A percentile compares a stretch with the other conserved stretches of the same genome.
Evolutionary conservation across 2,329 filamentous ascomycete genomes (phyloP).

Genomic region (Talaromyces marneffei): DNA sequence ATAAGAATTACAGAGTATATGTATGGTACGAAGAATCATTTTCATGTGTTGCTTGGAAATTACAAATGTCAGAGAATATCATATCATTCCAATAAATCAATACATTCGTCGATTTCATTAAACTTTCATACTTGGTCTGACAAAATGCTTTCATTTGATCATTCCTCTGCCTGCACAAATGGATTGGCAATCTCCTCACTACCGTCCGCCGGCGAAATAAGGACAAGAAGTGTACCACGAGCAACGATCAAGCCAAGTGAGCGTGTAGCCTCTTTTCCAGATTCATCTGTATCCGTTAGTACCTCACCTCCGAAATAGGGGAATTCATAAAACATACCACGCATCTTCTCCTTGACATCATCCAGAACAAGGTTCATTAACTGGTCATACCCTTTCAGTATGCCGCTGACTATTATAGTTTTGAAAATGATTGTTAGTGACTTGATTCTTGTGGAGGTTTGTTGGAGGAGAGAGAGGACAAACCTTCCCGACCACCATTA

Average conservation of each 20-base stretch:
- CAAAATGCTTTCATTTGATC: neutral
- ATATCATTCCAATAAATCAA: constrained; percentile 4
- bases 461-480: constrained; percentile 21
- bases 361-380: constrained; percentile 97
- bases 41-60: neutral
- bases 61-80: constrained; percentile 4
- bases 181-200: constrained; percentile 96
- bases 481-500: constrained; percentile 87
- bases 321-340: constrained; percentile 55
- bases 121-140: neutral
- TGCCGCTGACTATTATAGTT: constrained; percentile 80
- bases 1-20: constrained; percentile 8
- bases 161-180: constrained; percentile 70
- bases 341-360: constrained; percentile 82
- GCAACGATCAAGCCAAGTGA: constrained; percentile 82
- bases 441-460: no score
- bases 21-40: constrained; percentile 1
- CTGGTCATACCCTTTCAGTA: constrained; percentile 90
- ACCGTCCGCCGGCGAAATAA: constrained; percentile 87
- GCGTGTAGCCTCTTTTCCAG: constrained; percentile 78
- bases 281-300: constrained; percentile 62
- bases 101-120: constrained; percentile 2
- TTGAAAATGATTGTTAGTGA: neutral
- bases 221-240: constrained; percentile 82
- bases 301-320: neutral